Conservation (phyloP, 1,284 basidiomycete genomes). For the Ustilago loliicola region DNA sequence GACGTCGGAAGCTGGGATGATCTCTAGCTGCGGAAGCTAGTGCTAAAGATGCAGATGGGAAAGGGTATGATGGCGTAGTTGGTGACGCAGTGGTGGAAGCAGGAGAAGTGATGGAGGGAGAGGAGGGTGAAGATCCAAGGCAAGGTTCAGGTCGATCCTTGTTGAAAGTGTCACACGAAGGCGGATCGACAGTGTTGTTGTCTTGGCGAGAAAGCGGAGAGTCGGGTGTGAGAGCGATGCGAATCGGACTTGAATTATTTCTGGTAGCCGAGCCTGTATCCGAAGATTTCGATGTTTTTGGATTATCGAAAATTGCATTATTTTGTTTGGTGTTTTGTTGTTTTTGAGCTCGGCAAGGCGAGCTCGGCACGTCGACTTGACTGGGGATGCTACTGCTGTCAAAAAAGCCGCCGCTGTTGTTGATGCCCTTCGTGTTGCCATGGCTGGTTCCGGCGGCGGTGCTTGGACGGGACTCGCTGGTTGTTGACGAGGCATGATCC, state of each 20-base stretch:
- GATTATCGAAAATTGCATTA: slow-evolving; percentile 3
- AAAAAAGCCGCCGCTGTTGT: background rate
- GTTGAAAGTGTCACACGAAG: slow-evolving; percentile 10
- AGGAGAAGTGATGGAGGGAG: background rate
- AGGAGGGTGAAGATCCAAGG: background rate
- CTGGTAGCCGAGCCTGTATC: slow-evolving; percentile 5
- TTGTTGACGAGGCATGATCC: background rate
- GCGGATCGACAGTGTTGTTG: slow-evolving; percentile 29
- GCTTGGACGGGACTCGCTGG: slow-evolving; percentile 2
- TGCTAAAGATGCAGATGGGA: slow-evolving; percentile 1
- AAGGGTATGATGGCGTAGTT: slow-evolving; percentile 1
- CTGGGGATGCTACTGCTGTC: slow-evolving; percentile 1
- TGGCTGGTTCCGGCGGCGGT: background rate
- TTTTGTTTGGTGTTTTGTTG: slow-evolving; percentile 1
- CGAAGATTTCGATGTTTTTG: background rate
- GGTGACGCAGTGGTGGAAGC: background rate
- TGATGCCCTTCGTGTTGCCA: background rate
- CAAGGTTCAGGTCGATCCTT: background rate
- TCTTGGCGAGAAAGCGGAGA: slow-evolving; percentile 1
- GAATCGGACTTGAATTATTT: slow-evolving; percentile 8
- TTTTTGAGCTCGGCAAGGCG: slow-evolving; percentile 1
- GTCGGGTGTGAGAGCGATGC: background rate
- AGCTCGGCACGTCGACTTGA: background rate
- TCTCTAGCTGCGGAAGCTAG: slow-evolving; percentile 19
- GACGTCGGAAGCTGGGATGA: slow-evolving; percentile 12